Evolutionary conservation across 2,329 filamentous ascomycete genomes (phyloP).

Genomic region (Incumbomyces lentus): DNA sequence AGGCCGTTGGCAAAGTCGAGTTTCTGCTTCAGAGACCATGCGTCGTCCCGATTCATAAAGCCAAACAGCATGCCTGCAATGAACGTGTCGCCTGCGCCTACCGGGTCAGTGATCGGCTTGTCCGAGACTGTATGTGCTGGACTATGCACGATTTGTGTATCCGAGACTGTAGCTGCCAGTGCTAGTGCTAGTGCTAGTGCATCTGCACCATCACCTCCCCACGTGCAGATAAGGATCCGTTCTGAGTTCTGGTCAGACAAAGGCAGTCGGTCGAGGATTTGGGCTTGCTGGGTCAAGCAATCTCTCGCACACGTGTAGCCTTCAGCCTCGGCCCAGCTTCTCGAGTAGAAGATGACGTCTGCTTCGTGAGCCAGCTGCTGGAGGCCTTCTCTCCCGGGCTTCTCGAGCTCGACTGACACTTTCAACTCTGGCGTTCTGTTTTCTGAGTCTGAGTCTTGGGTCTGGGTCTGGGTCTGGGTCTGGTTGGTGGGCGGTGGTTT

Average conservation of each 20-base stretch:
- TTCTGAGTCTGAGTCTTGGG: constrained; percentile 27
- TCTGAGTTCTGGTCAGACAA: constrained; percentile 14
- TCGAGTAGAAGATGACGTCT: constrained; percentile 65
- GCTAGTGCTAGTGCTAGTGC: too few relatives aligned
- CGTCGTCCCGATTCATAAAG: constrained; percentile 39
- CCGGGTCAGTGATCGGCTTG: constrained; percentile 29
- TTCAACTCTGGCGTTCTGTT: constrained; percentile 29
- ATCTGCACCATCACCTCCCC: constrained; percentile 47
- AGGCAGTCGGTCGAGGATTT: constrained; percentile 18
- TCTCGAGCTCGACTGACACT: constrained; percentile 64
- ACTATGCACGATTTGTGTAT: background rate
- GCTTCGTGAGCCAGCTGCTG: constrained; percentile 50
- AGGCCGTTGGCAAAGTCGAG: constrained; percentile 54
- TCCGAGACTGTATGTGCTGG: background rate
- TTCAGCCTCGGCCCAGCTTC: constrained; percentile 57
- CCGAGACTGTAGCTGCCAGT: too few relatives aligned
- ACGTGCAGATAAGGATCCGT: constrained; percentile 45
- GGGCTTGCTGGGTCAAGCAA: constrained; percentile 40
- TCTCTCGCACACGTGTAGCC: constrained; percentile 38
- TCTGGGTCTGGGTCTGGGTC: background rate
- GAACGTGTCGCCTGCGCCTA: constrained; percentile 68
- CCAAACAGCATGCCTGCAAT: constrained; percentile 60
- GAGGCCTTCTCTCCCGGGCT: constrained; percentile 52
- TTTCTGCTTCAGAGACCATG: constrained; percentile 32
- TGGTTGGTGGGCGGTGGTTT: background rate